A percentile compares a stretch with the other conserved stretches of the same genome.
phyloP scores from a whole-genome alignment of 768 basidiomycete genomes.

The Rhodotorula toruloides region DNA sequence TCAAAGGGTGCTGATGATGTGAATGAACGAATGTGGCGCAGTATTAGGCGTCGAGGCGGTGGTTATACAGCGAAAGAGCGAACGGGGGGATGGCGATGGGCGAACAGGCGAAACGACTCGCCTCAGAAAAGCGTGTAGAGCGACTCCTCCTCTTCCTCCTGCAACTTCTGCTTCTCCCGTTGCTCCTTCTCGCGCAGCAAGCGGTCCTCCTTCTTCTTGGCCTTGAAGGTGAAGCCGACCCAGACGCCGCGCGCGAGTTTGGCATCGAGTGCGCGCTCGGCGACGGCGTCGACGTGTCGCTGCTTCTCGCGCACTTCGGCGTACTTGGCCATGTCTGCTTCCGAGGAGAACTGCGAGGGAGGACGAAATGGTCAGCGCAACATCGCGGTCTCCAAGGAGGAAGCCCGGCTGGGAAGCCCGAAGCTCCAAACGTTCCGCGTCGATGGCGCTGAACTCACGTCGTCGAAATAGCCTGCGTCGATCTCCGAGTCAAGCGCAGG shows the following conservation, averaged over 20 bases:
- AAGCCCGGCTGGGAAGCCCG: neutral
- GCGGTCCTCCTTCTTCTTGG: slow-evolving; percentile 34
- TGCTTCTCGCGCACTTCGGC: slow-evolving; percentile 98
- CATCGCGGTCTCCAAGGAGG: neutral
- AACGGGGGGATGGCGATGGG: neutral
- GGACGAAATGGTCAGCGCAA: slow-evolving; percentile 23
- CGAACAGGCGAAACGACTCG: neutral
- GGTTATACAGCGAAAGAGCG: neutral
- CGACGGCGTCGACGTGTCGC: slow-evolving; percentile 69
- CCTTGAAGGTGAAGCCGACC: slow-evolving; percentile 45
- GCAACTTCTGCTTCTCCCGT: neutral
- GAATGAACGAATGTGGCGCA: too few relatives aligned
- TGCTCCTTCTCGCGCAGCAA: slow-evolving; percentile 11
- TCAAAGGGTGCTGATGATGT: too few relatives aligned
- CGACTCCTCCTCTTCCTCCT: neutral
- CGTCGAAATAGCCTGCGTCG: slow-evolving; percentile 52
- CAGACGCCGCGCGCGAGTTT: slow-evolving; percentile 41
- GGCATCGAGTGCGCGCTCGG: slow-evolving; percentile 65
- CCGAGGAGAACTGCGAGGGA: slow-evolving; percentile 52
- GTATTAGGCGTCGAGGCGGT: too few relatives aligned
- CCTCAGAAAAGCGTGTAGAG: slow-evolving; percentile 18
- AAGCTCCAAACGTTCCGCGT: too few relatives aligned
- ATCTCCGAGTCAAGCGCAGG: slow-evolving; percentile 89
- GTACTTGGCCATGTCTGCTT: slow-evolving; percentile 97
- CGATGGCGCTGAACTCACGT: slow-evolving; percentile 33